Conservation (phyloP, 164 flowering plant species). For the Houttuynia cordata region DNA sequence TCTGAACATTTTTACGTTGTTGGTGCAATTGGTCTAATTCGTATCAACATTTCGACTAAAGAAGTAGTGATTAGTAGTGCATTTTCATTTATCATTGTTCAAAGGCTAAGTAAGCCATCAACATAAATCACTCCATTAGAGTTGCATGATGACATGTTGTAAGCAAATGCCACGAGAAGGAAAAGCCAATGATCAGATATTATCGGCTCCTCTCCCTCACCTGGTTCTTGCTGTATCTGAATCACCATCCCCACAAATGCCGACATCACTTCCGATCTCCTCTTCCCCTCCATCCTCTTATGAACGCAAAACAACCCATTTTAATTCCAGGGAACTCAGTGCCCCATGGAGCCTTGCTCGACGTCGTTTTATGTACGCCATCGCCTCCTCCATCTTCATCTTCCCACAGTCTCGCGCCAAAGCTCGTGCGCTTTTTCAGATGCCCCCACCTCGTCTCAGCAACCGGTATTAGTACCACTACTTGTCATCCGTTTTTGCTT, state of each 20-base stretch:
- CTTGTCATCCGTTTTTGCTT: background rate
- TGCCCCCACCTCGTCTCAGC: conserved; percentile 78
- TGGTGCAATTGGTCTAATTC: too few species aligned
- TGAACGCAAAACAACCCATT: conserved; percentile 5
- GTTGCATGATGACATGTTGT: background rate
- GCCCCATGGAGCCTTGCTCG: conserved; percentile 20
- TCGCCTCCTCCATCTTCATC: conserved; percentile 17
- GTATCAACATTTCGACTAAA: too few species aligned
- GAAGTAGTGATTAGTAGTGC: too few species aligned
- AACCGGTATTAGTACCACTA: conserved; percentile 39
- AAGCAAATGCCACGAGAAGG: background rate
- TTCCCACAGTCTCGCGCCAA: conserved; percentile 14
- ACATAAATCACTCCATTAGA: too few species aligned
- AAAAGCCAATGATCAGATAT: background rate
- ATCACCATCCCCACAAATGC: background rate
- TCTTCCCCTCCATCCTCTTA: background rate
- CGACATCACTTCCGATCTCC: background rate
- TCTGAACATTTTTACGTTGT: too few species aligned
- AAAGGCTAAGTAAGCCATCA: too few species aligned
- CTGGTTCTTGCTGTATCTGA: background rate
- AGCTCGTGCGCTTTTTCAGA: conserved; percentile 84
- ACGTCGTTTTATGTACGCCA: conserved; percentile 37
- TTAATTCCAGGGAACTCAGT: conserved; percentile 10
- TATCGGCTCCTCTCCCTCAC: background rate
- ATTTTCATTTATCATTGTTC: too few species aligned